Conservation (phyloP, 768 basidiomycete genomes). For the Macrolepiota dolichaula region DNA sequence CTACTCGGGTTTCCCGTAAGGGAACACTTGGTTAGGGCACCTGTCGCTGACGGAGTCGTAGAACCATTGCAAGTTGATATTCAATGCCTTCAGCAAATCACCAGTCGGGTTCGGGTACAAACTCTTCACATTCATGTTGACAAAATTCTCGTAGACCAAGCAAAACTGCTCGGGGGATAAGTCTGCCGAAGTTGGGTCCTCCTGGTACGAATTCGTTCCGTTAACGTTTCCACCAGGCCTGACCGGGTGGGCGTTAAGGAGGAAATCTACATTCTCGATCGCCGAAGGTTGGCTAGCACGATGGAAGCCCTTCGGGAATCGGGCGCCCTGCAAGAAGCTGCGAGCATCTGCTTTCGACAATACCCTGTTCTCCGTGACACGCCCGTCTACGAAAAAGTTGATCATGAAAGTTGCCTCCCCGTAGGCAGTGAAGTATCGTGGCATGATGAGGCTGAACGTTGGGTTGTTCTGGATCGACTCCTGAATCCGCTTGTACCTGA, state of each 20-base stretch:
- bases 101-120: constrained; percentile 17
- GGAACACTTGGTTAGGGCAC: not conserved
- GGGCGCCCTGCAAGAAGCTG: constrained; percentile 16
- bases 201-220: constrained; percentile 14
- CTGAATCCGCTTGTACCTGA: constrained; percentile 15
- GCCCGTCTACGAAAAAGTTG: constrained; percentile 17
- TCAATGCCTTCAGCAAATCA: constrained; percentile 6
- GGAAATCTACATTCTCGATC: not conserved
- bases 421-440: constrained; percentile 16
- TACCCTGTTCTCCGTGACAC: constrained; percentile 5
- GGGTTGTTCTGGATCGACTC: constrained; percentile 19
- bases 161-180: constrained; percentile 8
- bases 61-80: constrained; percentile 5
- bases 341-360: constrained; percentile 14
- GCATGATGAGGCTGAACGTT: constrained; percentile 13
- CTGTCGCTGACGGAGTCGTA: not conserved
- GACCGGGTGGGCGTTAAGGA: constrained; percentile 11
- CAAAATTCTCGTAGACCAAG: constrained; percentile 16
- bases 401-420: constrained; percentile 13
- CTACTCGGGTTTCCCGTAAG: not conserved
- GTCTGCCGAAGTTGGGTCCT: constrained; percentile 11
- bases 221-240: constrained; percentile 14
- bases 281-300: constrained; percentile 9
- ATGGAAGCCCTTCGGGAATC: constrained; percentile 15
- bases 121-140: constrained; percentile 9